A percentile compares a stretch with the other conserved stretches of the same genome.
Conservation (phyloP, 78 protist genomes). For the Dictyostelium purpureum region DNA sequence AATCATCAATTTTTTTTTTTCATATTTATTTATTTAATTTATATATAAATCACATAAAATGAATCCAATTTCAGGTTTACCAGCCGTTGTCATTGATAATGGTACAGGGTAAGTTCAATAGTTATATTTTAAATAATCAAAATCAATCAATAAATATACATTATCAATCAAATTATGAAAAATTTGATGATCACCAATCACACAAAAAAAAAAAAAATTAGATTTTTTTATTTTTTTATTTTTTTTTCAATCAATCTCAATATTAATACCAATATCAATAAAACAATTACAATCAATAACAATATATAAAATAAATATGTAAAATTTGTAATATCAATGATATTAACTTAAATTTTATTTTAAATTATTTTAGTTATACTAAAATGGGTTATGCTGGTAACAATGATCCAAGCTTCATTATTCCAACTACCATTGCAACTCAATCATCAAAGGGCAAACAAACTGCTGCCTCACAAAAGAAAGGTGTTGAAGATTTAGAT, state of each 20-base stretch:
- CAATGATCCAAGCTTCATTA: conserved; percentile 94
- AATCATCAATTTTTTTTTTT: too few relatives aligned
- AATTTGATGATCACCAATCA: too few relatives aligned
- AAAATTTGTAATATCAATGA: not conserved
- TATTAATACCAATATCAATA: not conserved
- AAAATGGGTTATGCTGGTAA: conserved; percentile 99
- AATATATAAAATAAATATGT: not conserved
- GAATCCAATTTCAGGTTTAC: conserved; percentile 86
- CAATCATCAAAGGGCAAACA: conserved; percentile 82
- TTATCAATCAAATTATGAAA: not conserved
- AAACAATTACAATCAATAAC: not conserved
- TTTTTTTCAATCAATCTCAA: not conserved
- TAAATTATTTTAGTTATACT: conserved; percentile 92
- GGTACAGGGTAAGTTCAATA: conserved; percentile 94
- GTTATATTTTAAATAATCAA: not conserved
- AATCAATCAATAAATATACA: not conserved
- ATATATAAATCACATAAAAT: conserved; percentile 33
- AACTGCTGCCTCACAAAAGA: conserved; percentile 82
- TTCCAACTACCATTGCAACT: conserved; percentile 96
- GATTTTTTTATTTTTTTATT: not conserved
- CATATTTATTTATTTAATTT: not conserved
- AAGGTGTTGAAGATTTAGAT: conserved; percentile 98
- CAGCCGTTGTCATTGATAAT: conserved; percentile 97
- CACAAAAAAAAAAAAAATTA: not conserved
- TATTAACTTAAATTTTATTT: not conserved